Evolutionary conservation across 768 basidiomycete genomes (phyloP).

Genomic region (Termitomyces sp.): DNA sequence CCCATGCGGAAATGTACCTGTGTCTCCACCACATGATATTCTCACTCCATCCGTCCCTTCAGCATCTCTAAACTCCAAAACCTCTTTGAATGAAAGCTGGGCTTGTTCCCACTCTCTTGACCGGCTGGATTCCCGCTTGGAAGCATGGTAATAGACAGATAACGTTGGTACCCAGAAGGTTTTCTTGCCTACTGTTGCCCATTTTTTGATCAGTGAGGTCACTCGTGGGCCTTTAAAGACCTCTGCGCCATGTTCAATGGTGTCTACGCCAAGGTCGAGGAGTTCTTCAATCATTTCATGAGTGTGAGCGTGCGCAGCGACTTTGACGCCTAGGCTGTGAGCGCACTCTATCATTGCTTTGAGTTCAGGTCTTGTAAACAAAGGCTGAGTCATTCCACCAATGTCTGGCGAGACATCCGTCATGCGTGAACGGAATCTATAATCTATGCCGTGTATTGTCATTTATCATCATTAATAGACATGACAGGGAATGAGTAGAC

Average conservation of each 20-base stretch:
- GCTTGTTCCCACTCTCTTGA: not conserved
- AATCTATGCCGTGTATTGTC: not conserved
- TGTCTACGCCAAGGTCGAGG: not conserved
- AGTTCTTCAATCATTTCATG: not conserved
- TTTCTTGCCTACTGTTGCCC: not conserved
- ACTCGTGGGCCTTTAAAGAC: not conserved
- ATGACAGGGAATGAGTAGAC: not conserved
- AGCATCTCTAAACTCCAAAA: not conserved
- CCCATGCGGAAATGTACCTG: not conserved
- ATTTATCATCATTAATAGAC: not conserved
- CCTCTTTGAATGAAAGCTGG: not conserved
- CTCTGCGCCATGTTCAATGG: not conserved
- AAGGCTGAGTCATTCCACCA: not conserved
- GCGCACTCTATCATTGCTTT: not conserved
- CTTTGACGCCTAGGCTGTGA: not conserved
- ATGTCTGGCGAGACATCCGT: not conserved
- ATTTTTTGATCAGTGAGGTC: not conserved
- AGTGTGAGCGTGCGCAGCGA: not conserved
- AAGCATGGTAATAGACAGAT: not conserved
- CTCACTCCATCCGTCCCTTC: not conserved
- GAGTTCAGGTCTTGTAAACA: not conserved
- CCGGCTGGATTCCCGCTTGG: not conserved
- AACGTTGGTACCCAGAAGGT: not conserved
- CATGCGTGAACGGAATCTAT: not conserved
- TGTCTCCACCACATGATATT: not conserved